A percentile compares a stretch with the other conserved stretches of the same genome.
Evolutionary conservation across 2,329 filamentous ascomycete genomes (phyloP).

Genomic region (Sarocladium strictum): DNA sequence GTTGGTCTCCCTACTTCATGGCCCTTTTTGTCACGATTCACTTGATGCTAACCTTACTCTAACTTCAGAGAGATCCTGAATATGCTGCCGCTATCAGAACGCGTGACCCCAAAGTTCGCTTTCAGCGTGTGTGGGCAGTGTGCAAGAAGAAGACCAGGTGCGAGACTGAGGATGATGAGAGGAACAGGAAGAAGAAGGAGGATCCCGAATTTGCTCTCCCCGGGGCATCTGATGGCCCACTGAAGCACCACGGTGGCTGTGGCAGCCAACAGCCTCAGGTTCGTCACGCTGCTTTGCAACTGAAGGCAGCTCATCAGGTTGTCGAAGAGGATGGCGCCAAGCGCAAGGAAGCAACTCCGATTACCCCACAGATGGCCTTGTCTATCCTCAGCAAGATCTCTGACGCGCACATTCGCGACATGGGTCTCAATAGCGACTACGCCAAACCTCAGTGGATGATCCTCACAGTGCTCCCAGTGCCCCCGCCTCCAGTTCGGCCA

Average conservation of each 20-base stretch:
- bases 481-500: constrained; percentile 89
- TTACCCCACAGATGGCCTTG: constrained; percentile 79
- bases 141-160: constrained; percentile 87
- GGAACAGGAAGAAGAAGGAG: constrained; percentile 20
- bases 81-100: constrained; percentile 77
- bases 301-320: constrained; percentile 69
- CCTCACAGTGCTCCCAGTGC: constrained; percentile 88
- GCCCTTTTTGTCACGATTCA: constrained; percentile 43
- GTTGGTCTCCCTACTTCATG: constrained; percentile 68
- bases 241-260: constrained; percentile 74
- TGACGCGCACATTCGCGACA: constrained; percentile 72
- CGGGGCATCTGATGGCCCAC: constrained; percentile 44
- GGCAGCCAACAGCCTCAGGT: constrained; percentile 88
- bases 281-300: constrained; percentile 76
- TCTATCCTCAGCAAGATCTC: constrained; percentile 82
- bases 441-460: constrained; percentile 98
- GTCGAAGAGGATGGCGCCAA: constrained; percentile 61
- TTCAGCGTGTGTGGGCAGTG: constrained; percentile 84
- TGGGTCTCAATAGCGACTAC: constrained; percentile 92
- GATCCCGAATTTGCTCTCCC: constrained; percentile 60
- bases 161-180: constrained; percentile 64
- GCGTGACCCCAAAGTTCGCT: constrained; percentile 89
- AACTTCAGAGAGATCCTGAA: constrained; percentile 68
- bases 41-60: constrained; percentile 52
- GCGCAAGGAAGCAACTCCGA: constrained; percentile 70